phyloP scores from a whole-genome alignment of 768 basidiomycete species.

The Multifurca ochricompacta region DNA sequence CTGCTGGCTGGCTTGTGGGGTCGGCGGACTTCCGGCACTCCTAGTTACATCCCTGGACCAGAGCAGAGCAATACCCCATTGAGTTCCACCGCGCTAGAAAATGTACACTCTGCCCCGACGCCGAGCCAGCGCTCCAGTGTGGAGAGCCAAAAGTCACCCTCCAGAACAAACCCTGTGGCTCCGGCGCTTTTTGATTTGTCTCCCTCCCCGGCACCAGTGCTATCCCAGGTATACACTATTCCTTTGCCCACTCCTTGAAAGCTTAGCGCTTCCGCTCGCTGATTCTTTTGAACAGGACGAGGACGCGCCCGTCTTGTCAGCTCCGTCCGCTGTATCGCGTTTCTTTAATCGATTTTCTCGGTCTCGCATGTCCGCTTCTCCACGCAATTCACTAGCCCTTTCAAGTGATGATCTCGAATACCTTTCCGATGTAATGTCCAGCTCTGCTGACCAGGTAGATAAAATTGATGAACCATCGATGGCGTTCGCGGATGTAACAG shows the following conservation, averaged over 20 bases:
- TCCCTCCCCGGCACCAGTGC: background rate
- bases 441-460: slow-evolving; percentile 33
- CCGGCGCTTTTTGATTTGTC: background rate
- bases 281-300: slow-evolving; percentile 21
- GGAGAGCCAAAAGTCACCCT: slow-evolving; percentile 2
- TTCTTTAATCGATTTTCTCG: slow-evolving; percentile 69
- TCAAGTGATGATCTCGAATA: slow-evolving; percentile 80
- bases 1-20: slow-evolving; percentile 66
- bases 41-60: background rate
- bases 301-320: slow-evolving; percentile 18
- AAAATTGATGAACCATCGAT: slow-evolving; percentile 30
- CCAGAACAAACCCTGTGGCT: background rate
- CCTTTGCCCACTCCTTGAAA: slow-evolving; percentile 17
- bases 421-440: slow-evolving; percentile 59
- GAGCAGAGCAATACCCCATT: background rate
- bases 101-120: background rate
- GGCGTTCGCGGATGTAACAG: slow-evolving; percentile 36
- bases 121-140: background rate
- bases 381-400: slow-evolving; percentile 55
- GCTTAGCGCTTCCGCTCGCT: slow-evolving; percentile 12
- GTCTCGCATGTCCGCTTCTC: slow-evolving; percentile 38
- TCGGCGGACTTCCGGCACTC: slow-evolving; percentile 28
- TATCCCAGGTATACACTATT: slow-evolving; percentile 14
- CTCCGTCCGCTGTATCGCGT: slow-evolving; percentile 68
- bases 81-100: background rate